These are phyloP conservation scores for Amanita exitialis DNA, from an alignment of 768 basidiomycete species.

Conservation along the genomic window DNA sequence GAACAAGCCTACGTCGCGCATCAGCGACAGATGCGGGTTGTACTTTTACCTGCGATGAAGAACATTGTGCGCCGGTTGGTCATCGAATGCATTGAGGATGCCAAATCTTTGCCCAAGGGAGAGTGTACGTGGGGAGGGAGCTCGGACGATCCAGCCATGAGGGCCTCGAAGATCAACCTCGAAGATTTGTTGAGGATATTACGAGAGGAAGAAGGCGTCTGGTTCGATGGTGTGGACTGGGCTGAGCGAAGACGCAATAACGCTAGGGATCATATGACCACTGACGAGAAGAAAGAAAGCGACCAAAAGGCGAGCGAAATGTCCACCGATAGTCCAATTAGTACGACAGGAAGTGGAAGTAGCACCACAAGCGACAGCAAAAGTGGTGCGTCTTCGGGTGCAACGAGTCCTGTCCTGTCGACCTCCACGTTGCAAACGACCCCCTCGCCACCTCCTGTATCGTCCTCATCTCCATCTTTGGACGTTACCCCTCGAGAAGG, in stretches of 20 bases:
- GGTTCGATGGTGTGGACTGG: conserved; percentile 74
- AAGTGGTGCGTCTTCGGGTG: conserved; percentile 35
- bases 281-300: conserved; percentile 17
- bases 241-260: conserved; percentile 36
- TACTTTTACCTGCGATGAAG: conserved; percentile 55
- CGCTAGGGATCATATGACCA: conserved; percentile 15
- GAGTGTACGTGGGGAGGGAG: conserved; percentile 5
- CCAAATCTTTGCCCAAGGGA: neutral
- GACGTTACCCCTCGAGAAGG: conserved; percentile 17
- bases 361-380: conserved; percentile 12
- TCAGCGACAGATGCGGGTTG: conserved; percentile 45
- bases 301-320: conserved; percentile 23
- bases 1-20: conserved; percentile 53
- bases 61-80: conserved; percentile 60
- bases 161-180: conserved; percentile 41
- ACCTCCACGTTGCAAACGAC: conserved; percentile 72
- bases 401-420: conserved; percentile 65
- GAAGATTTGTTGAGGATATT: conserved; percentile 54
- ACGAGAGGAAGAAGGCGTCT: conserved; percentile 51
- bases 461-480: conserved; percentile 3
- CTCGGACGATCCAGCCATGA: conserved; percentile 40
- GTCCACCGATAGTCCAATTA: conserved; percentile 34
- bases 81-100: conserved; percentile 44
- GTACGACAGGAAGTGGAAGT: conserved; percentile 33
- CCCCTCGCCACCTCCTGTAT: conserved; percentile 55